phyloP scores from a whole-genome alignment of 345 rosid genomes.

The Hibiscus tridactylites region DNA sequence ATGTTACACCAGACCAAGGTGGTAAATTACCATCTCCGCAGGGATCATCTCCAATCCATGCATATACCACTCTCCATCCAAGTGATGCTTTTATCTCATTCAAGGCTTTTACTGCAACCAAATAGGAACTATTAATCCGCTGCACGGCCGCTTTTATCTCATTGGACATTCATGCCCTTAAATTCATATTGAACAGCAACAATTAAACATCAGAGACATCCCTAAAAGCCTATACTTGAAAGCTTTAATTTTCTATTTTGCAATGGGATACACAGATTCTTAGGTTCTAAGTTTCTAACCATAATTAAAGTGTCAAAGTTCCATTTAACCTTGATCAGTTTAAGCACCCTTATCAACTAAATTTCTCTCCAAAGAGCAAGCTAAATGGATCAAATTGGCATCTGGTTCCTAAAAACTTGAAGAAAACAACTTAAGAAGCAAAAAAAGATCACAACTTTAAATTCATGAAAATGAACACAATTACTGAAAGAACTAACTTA shows the following conservation, averaged over 20 bases:
- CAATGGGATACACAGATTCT: background rate
- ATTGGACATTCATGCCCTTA: background rate
- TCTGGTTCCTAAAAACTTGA: background rate
- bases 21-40: slow-evolving; percentile 84
- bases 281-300: background rate
- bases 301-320: background rate
- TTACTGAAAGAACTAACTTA: background rate
- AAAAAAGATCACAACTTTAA: slow-evolving; percentile 1
- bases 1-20: slow-evolving; percentile 95
- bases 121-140: background rate
- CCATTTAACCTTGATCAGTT: background rate
- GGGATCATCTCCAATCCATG: slow-evolving; percentile 98
- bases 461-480: background rate
- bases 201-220: background rate
- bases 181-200: background rate
- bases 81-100: slow-evolving; percentile 94
- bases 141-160: background rate
- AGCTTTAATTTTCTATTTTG: background rate
- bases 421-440: background rate
- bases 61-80: slow-evolving; percentile 95
- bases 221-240: background rate
- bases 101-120: slow-evolving; percentile 72
- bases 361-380: background rate
- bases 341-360: background rate
- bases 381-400: background rate